Percentiles rank a stretch among this genome's conserved stretches.
Evolutionary conservation across 768 basidiomycete species (phyloP).

Genomic region (Mycena sanguinolenta): DNA sequence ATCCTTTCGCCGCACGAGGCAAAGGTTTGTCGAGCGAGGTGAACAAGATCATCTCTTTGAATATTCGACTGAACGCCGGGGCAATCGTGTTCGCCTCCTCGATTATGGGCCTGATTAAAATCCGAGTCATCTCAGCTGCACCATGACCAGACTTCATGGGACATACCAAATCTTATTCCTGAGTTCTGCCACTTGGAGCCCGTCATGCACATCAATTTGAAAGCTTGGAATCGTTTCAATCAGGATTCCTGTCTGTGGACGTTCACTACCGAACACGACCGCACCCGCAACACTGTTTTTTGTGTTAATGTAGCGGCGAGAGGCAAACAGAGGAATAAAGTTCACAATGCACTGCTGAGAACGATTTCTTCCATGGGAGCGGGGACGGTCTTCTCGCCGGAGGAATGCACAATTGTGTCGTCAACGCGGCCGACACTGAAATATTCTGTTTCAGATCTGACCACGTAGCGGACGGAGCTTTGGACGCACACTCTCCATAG

Average conservation of each 20-base stretch:
- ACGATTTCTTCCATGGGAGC: constrained; percentile 44
- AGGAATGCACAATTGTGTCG: background rate
- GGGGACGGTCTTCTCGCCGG: constrained; percentile 49
- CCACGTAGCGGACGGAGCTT: background rate
- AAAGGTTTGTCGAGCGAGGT: constrained; percentile 56
- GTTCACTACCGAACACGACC: constrained; percentile 60
- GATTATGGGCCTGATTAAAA: constrained; percentile 53
- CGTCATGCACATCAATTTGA: constrained; percentile 44
- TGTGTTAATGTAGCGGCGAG: background rate
- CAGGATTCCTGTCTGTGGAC: constrained; percentile 49
- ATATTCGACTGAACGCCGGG: constrained; percentile 58
- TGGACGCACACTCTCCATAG: constrained; percentile 42
- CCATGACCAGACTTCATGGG: no score
- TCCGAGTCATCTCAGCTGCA: background rate
- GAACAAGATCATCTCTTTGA: constrained; percentile 66
- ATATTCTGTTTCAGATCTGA: background rate
- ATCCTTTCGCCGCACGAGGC: constrained; percentile 60
- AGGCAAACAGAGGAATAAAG: no score
- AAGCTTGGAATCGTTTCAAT: constrained; percentile 46
- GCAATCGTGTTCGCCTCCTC: constrained; percentile 57
- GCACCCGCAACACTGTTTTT: constrained; percentile 45
- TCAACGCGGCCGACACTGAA: background rate
- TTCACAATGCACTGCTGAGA: constrained; percentile 40
- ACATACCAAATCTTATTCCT: constrained; percentile 46
- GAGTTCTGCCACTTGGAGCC: constrained; percentile 31